Conservation (phyloP, 2,329 filamentous ascomycete genomes). For the Claviceps africana region DNA sequence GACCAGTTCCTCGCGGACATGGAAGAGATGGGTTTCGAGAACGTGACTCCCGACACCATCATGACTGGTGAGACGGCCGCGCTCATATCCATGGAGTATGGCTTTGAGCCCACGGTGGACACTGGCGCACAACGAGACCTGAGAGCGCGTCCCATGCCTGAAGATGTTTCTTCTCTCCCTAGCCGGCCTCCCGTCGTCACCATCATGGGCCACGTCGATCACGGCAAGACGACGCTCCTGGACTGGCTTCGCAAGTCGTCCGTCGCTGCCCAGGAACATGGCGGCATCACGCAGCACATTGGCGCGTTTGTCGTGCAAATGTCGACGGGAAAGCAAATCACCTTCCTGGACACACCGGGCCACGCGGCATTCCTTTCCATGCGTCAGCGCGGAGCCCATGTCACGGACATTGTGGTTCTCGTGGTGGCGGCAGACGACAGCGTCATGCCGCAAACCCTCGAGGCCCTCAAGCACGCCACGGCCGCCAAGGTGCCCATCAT, state of each 20-base stretch:
- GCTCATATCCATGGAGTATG: slow-evolving; percentile 82
- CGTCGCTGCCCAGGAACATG: slow-evolving; percentile 80
- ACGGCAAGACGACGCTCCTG: slow-evolving; percentile 92
- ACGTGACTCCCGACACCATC: slow-evolving; percentile 67
- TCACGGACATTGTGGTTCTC: slow-evolving; percentile 91
- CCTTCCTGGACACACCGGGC: slow-evolving; percentile 91
- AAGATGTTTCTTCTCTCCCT: slow-evolving; percentile 55
- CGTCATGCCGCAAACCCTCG: slow-evolving; percentile 91
- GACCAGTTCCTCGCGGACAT: slow-evolving; percentile 62
- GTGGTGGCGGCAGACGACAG: slow-evolving; percentile 95
- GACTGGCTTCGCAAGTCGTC: slow-evolving; percentile 90
- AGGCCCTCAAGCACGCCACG: slow-evolving; percentile 88
- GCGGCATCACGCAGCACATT: slow-evolving; percentile 96
- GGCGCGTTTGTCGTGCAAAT: slow-evolving; percentile 89
- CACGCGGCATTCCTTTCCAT: slow-evolving; percentile 93
- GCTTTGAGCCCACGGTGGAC: slow-evolving; percentile 72
- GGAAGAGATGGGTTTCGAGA: slow-evolving; percentile 78
- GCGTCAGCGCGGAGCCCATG: slow-evolving; percentile 86
- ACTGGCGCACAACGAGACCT: slow-evolving; percentile 55
- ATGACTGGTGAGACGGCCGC: slow-evolving; percentile 84
- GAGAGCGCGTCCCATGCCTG: slow-evolving; percentile 50
- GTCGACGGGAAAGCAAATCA: slow-evolving; percentile 77
- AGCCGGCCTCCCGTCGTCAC: slow-evolving; percentile 83
- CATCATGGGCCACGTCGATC: slow-evolving; percentile 98
- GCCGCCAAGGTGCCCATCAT: slow-evolving; percentile 84